Evolutionary conservation across 306 rosid genomes (phyloP), one percentile per base, ranked within the genome.

Genomic region (Lupinus albus): DNA sequence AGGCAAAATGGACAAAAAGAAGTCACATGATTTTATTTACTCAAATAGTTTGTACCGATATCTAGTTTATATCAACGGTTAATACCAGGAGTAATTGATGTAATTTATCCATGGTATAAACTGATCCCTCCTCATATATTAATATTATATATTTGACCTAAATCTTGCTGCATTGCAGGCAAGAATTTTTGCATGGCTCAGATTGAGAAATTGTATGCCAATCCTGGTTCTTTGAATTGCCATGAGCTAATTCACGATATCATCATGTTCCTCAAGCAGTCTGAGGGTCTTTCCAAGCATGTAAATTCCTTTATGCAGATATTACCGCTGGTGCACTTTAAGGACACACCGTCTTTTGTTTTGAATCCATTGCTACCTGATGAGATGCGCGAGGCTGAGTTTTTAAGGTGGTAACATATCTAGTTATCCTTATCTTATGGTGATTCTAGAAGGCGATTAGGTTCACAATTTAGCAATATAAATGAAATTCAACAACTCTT

Each of bases 291-390:
- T 48, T 85, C 99, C 68, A 84, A 85, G 88, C 86, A 81, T 54
- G 84, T 91, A 64, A 97, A 94, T 91, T 91, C 96, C 77, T 94
- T 94, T 73, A 88, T 91, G 96, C 99, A 91, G 83, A 86, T 88
- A 87, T 68, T 94, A 63, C 85, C 97, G 52, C 70, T 94, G 45
- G 80, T 94, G 80, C 89, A 88, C 80, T 73, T 78, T 71, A 78
- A 86, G 76, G 96, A 86, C 68, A 81, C 83, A 0, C 78, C 79
- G 11, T 61, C 84, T 16, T 87, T 81, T 64, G 85, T 87, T 67
- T 73, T 90, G 78, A 84, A 81, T 71, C 97, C 99, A 4, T 51
- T 88, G 76, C 89, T 94, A 55, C 84, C 95, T 51, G 88, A 88
- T 70, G 92, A 87, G 79, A 78, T 85, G 78, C 88, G 83, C 0